Evolutionary conservation across 164 flowering plant genomes (phyloP), one percentile per base, ranked within the genome.

Genomic region (Vitis labrusca): DNA sequence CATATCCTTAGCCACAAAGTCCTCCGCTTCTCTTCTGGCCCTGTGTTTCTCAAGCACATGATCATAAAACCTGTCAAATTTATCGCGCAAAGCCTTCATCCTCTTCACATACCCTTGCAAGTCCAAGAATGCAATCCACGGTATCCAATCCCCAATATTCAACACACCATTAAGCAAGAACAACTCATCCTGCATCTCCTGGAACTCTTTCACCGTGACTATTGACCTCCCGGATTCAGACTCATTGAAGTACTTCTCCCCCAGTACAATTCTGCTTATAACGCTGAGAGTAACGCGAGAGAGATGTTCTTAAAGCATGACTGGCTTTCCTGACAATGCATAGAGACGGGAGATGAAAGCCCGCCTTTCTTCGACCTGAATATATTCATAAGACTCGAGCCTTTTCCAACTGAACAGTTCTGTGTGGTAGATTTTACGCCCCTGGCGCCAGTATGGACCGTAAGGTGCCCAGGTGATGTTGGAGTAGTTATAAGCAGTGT

Each of bases 381-480:
- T 37, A 6, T 37, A 37, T 37, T 37, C 44, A 3, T 37, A 5
- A 37, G 44, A 37, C 44, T 37, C 0, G 44, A 37, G 44, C 44
- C 44, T 37, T 37, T 37, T 37, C 44, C 6, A 10, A 15, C 69
- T 58, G 37, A 78, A 78, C 8, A 73, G 47, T 27, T 66, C 74
- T 2, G 54, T 44, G 13, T 64, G 59, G 48, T 9, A 73, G 2
- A 78, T 68, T 44, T 71, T 78, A 0, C 81, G 76, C 8, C 32
- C 71, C 8, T 70, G 79, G 10, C 77, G 68, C 82, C 79, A 79
- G 13, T 73, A 67, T 0, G 77, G 75, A 3, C 82, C 82, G 51
- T 76, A 79, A 10, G 73, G 77, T 0, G 82, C 51, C 73, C 76
- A 79, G 1, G 79, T 62, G 23, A 79, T 61, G 53, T 79, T 59